Base-by-base conservation (phyloP, 73 alveolate species). In the Paramecium octaurelia region DNA sequence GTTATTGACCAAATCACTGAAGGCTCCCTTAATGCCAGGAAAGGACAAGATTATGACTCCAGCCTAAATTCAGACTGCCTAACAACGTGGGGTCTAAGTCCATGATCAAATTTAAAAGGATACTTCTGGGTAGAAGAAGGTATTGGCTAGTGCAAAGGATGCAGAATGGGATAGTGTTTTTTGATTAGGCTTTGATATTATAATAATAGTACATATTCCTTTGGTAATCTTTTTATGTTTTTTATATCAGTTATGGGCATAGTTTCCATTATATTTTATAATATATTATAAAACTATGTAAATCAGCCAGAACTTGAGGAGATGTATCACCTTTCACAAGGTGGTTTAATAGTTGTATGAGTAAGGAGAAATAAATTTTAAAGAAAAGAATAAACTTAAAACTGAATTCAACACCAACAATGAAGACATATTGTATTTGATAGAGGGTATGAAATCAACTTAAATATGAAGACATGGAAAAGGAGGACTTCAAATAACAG, bases 161-260 rank as follows among this genome's bases (percentile, higher is more conserved):
- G 91, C 91, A 80, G 91, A 80, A 20, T 80, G 91, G 91, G 91
- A 80, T 43, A 42, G 75, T 46, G 50, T 29, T 3, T 80, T 80
- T 80, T 80, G 91, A 80, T 80, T 23, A 80, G 29, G 16, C 2
- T 35, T 27, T 36, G 60, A 48, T 48, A 48, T 4, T 12, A 29
- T 21, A 73, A 73, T 9, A 73, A 20, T 64, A 73, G 18, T 35
- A 44, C 44, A 92, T 23, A 99, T 98, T 44, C 98, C 98, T 86
- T 98, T 97, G 14, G 98, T 97, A 80, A 99, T 97, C 92, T 98
- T 98, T 93, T 70, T 69, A 23, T 44, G 31, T 27, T 27, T 27
- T 27, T 27, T 27, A 27, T 27, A n/a, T 27, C 31, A 27, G 31
- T 27, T 27, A 27, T 27, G 31, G 31, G 31, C 1, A 1, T 27